Evolutionary conservation across 2,329 filamentous ascomycete genomes (phyloP).

Genomic region (Domatiomyces globalis): DNA sequence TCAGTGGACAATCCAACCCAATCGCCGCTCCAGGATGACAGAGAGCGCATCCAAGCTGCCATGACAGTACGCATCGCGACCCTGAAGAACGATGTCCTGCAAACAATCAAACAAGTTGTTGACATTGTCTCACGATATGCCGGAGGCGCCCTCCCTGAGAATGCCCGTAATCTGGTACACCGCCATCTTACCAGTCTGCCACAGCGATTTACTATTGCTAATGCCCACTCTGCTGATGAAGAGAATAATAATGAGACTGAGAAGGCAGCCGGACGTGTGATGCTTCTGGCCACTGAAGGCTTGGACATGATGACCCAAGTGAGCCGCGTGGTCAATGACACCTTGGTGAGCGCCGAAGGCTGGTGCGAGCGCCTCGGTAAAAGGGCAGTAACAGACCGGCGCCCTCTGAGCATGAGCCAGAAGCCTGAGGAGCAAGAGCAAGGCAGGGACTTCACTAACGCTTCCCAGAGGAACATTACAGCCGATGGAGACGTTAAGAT

Average conservation of each 20-base stretch:
- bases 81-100: slow-evolving; percentile 57
- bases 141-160: slow-evolving; percentile 80
- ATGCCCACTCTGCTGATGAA: slow-evolving; percentile 32
- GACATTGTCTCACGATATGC: slow-evolving; percentile 78
- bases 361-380: slow-evolving; percentile 72
- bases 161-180: slow-evolving; percentile 69
- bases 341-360: slow-evolving; percentile 75
- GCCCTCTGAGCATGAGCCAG: background rate
- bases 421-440: slow-evolving; percentile 1
- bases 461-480: background rate
- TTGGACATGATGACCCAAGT: slow-evolving; percentile 92
- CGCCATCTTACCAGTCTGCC: slow-evolving; percentile 73
- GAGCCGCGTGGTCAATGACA: slow-evolving; percentile 72
- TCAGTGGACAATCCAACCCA: slow-evolving; percentile 20
- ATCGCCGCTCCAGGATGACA: slow-evolving; percentile 17
- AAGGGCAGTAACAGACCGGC: background rate
- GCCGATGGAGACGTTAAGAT: slow-evolving; percentile 6
- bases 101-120: slow-evolving; percentile 66
- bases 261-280: slow-evolving; percentile 55
- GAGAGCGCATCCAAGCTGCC: slow-evolving; percentile 38
- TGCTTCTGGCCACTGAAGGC: slow-evolving; percentile 78
- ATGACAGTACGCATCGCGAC: slow-evolving; percentile 47
- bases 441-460: background rate
- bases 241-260: slow-evolving; percentile 27
- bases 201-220: slow-evolving; percentile 64